These are phyloP conservation scores for Nicotiana tabacum DNA, from an alignment of 257 asterid genomes.

Conservation along the genomic window DNA sequence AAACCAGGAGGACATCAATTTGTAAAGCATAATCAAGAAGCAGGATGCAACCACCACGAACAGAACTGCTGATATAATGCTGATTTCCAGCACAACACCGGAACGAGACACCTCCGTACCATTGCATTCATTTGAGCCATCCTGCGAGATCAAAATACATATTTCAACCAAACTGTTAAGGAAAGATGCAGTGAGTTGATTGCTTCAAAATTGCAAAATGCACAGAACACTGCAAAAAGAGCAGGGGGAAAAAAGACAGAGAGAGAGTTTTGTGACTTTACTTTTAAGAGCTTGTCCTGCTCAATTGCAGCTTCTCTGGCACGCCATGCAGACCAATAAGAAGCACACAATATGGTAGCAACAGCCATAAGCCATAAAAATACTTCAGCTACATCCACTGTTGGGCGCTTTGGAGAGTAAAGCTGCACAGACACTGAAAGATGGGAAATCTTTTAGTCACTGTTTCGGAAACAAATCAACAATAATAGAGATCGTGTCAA, in stretches of 20 bases:
- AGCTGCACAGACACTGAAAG: conserved; percentile 74
- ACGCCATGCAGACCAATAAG: conserved; percentile 97
- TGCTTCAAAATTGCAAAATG: not conserved
- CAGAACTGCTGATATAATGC: conserved; percentile 60
- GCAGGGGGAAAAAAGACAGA: not conserved
- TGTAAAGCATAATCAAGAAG: conserved; percentile 88
- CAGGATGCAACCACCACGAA: conserved; percentile 85
- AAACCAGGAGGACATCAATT: conserved; percentile 81
- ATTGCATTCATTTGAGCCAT: conserved; percentile 63
- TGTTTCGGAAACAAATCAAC: not conserved
- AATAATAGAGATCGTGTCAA: not conserved
- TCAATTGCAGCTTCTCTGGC: conserved; percentile 82
- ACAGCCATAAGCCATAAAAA: conserved; percentile 95
- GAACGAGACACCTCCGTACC: conserved; percentile 34
- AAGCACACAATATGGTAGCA: conserved; percentile 76
- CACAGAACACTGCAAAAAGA: not conserved
- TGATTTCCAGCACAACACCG: conserved; percentile 71
- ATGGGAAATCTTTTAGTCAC: not conserved
- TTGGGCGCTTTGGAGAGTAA: conserved; percentile 83
- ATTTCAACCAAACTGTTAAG: conserved; percentile 4
- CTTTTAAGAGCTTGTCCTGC: conserved; percentile 80
- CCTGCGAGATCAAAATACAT: conserved; percentile 42
- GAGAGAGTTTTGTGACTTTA: conserved; percentile 10
- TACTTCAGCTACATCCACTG: conserved; percentile 91
- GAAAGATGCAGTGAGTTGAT: conserved; percentile 2